phyloP scores from a whole-genome alignment of 805 yeast species.

The Candida methanosorbosa region DNA sequence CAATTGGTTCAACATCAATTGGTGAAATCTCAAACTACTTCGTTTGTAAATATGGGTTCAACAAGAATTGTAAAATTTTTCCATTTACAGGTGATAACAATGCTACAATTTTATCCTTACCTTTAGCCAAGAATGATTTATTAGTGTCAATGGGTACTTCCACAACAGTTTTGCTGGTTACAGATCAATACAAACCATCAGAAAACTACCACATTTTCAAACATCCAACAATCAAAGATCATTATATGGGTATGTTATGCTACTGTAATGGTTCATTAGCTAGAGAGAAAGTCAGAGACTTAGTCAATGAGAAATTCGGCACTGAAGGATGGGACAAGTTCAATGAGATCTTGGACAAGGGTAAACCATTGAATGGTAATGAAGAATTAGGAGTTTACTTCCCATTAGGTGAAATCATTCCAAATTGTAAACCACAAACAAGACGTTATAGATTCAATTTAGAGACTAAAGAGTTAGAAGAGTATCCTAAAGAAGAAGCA shows the following conservation, averaged over 20 bases:
- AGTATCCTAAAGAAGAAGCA: slow-evolving; percentile 27
- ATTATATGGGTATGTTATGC: slow-evolving; percentile 93
- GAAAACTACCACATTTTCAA: slow-evolving; percentile 77
- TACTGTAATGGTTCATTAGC: slow-evolving; percentile 89
- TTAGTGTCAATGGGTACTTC: slow-evolving; percentile 83
- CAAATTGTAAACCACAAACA: slow-evolving; percentile 62
- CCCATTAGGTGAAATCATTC: slow-evolving; percentile 87
- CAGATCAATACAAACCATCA: slow-evolving; percentile 70
- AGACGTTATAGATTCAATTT: slow-evolving; percentile 38
- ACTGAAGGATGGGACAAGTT: slow-evolving; percentile 50
- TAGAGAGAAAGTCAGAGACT: slow-evolving; percentile 66
- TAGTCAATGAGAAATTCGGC: slow-evolving; percentile 38
- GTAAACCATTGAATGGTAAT: slow-evolving; percentile 24
- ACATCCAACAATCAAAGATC: slow-evolving; percentile 71
- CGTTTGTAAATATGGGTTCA: slow-evolving; percentile 55
- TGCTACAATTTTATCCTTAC: slow-evolving; percentile 79
- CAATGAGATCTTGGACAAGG: slow-evolving; percentile 39
- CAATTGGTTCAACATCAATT: slow-evolving; percentile 37
- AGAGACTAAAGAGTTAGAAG: slow-evolving; percentile 22
- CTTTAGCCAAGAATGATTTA: slow-evolving; percentile 67
- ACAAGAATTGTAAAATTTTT: slow-evolving; percentile 45
- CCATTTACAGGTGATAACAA: slow-evolving; percentile 89
- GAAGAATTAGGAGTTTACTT: slow-evolving; percentile 67
- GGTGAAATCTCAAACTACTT: slow-evolving; percentile 56
- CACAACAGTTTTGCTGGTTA: slow-evolving; percentile 79